Base-by-base conservation (phyloP, 352 stramenopile species). In the Phytophthora litchii region DNA sequence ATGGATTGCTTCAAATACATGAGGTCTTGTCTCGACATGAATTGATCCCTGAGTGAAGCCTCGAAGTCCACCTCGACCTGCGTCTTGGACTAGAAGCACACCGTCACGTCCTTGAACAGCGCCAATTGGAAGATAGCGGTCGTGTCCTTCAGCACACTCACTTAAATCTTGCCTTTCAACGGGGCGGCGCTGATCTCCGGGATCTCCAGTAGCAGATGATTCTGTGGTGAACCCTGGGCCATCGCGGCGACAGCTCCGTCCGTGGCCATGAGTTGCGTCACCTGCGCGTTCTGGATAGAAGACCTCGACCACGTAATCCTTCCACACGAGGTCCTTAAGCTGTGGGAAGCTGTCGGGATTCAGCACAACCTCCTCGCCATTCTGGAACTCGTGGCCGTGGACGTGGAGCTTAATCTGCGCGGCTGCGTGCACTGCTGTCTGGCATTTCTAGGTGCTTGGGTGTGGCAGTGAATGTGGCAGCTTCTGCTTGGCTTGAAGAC, bases 41-140 rank as follows among this genome's bases (percentile, higher is more conserved):
- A 98, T 66, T 97, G 86, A 70, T 96, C 87, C 51, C 96, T 96
- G 37, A 97, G 74, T 23, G 85, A 91, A 25, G 96, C 75, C 66
- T 97, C 86, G 54, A 96, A 96, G 45, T 96, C 84, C 46, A 96
- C 70, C 29, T 81, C 72, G 19, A 94, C 89, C 21, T 83, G 70
- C 16, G 73, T 67, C 68, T 93, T 92, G 31, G 86, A 72, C 16
- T 96, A 59, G 48, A 93, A 93, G 23, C 86, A 82, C 53, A 95
- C 76, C 38, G 86, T 89, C 46, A 92, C 86, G 53, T 93, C 82
- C 49, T 92, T 86, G 48, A 91, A 91, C 11, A 83, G 67, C 31
- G 72, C 80, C 45, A 95, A 60, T 40, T 89, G 73, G 48, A 95
- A 93, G 40, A 80, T 68, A 2, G 78, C 72, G 0, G 86, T 83